These are phyloP conservation scores for Somion occarium DNA, from an alignment of 1,284 basidiomycete species.

Conservation along the genomic window DNA sequence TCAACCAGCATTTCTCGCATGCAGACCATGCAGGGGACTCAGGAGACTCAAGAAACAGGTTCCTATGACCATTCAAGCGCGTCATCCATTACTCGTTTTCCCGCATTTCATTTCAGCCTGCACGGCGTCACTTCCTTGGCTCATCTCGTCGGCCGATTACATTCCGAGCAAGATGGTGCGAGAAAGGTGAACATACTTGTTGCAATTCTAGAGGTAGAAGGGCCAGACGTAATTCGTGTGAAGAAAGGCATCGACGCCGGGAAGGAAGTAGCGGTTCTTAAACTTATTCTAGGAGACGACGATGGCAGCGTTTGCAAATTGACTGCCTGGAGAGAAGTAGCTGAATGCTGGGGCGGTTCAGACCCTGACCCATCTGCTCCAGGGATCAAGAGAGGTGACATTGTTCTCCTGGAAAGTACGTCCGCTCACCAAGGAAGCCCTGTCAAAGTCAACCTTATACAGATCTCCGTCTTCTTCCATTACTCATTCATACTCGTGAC, in stretches of 20 bases:
- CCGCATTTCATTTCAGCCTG: slow-evolving; percentile 61
- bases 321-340: slow-evolving; percentile 70
- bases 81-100: slow-evolving; percentile 63
- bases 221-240: slow-evolving; percentile 58
- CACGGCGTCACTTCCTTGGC: slow-evolving; percentile 49
- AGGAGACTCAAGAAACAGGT: slow-evolving; percentile 43
- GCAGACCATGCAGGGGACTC: slow-evolving; percentile 22
- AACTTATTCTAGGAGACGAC: slow-evolving; percentile 65
- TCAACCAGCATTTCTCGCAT: slow-evolving; percentile 21
- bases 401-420: slow-evolving; percentile 63
- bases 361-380: slow-evolving; percentile 19
- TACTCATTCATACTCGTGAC: not conserved
- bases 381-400: slow-evolving; percentile 59
- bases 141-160: slow-evolving; percentile 21
- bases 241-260: slow-evolving; percentile 66
- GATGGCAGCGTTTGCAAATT: slow-evolving; percentile 60
- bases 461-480: not conserved
- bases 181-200: slow-evolving; percentile 53
- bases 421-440: slow-evolving; percentile 11
- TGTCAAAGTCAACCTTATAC: not conserved
- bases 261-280: slow-evolving; percentile 58
- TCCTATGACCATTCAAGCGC: slow-evolving; percentile 54
- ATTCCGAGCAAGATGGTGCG: slow-evolving; percentile 18
- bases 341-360: slow-evolving; percentile 57
- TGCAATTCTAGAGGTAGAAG: slow-evolving; percentile 68